Evolutionary conservation across 139 green algal species (phyloP), one percentile per base, ranked within the genome.

Genomic region (Bryopsis sp.): DNA sequence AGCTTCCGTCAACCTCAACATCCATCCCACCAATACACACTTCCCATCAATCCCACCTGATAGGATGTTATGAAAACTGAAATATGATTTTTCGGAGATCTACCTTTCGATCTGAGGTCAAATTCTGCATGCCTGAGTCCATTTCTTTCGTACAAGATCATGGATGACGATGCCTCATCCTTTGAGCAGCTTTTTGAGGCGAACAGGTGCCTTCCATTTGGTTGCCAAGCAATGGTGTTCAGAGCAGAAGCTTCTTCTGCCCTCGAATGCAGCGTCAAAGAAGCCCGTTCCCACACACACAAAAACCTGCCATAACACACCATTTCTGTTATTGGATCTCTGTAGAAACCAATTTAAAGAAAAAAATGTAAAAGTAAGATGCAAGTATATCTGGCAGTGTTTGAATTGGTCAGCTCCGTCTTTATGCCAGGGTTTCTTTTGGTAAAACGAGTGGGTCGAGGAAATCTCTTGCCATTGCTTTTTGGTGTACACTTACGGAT

Each of bases 141-240:
- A 72, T 97, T 97, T 28, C 79, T 68, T 81, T 98, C 93, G 71
- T 82, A 96, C 54, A 98, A 74, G 46, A 88, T 33, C 33, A 97
- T 15, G 29, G 28, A 7, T 15, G 24, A 34, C 29, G 3, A 8
- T 19, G 22, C 29, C 15, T 57, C 7, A 65, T 65, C 58, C 7
- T 65, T 7, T 39, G 26, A 3, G 8, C 15, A 47, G 8, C 2
- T 70, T 31, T 3, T 36, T 2, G 69, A 71, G 8, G 66, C 71
- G 65, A 89, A 95, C 32, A 96, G 67, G 69, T 95, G 84, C 0
- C 90, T 71, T 6, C 89, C 88, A 62, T 93, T 94, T 54, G 92
- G 92, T 74, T 95, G 87, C 89, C 91, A 98, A 28, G 83, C 81
- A 2, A 92, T 32, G 5, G 72, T 28, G n/a, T 67, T 74, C 48